phyloP scores from a whole-genome alignment of 495 filamentous ascomycete genomes.

The Pyrenula massariospora region DNA sequence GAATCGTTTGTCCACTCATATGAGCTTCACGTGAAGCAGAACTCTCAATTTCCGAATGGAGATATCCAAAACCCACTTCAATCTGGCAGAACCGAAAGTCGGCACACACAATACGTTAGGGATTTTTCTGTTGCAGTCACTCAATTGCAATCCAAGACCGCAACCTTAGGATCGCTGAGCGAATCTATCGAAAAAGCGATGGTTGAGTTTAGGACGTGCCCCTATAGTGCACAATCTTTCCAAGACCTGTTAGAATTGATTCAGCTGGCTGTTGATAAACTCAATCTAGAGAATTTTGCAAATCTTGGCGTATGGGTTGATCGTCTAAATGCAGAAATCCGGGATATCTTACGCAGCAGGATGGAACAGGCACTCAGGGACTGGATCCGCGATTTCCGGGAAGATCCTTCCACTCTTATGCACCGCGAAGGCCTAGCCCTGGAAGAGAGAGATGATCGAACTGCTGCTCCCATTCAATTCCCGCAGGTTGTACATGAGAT shows the following conservation, averaged over 20 bases:
- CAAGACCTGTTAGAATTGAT: conserved; percentile 69
- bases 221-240: conserved; percentile 67
- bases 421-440: conserved; percentile 10
- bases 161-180: conserved; percentile 64
- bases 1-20: conserved; percentile 96
- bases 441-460: conserved; percentile 25
- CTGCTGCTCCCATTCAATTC: conserved; percentile 40
- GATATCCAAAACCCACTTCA: conserved; percentile 41
- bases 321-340: conserved; percentile 72
- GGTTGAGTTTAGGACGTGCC: conserved; percentile 71
- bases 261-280: conserved; percentile 82
- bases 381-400: conserved; percentile 77
- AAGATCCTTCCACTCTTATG: conserved; percentile 22
- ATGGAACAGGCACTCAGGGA: conserved; percentile 67
- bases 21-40: conserved; percentile 74
- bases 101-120: conserved; percentile 89
- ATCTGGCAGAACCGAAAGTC: conserved; percentile 62
- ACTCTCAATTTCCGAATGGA: conserved; percentile 8
- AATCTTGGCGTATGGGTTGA: conserved; percentile 85
- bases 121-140: conserved; percentile 82
- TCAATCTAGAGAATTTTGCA: conserved; percentile 89
- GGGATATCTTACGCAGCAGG: conserved; percentile 59
- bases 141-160: conserved; percentile 74
- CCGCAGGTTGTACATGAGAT: conserved; percentile 69
- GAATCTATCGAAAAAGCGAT: conserved; percentile 73